Percentiles rank a stretch among this genome's conserved stretches.
phyloP scores from a whole-genome alignment of 2,329 filamentous ascomycete species.

The Parafenestella ontariensis region DNA sequence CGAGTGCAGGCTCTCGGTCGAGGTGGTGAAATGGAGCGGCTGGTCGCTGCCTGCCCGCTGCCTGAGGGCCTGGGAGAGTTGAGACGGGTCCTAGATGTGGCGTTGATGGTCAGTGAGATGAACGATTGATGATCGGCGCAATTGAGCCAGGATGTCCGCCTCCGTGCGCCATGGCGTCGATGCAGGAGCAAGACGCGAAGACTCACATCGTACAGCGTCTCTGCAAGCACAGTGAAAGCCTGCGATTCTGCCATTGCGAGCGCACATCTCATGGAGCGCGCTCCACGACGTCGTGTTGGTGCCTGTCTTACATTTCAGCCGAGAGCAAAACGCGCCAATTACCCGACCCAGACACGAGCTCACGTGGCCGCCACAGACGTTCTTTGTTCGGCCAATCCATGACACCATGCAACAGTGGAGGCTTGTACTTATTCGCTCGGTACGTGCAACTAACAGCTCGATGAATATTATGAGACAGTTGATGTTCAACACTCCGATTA shows the following conservation, averaged over 20 bases:
- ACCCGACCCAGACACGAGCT: conserved; percentile 17
- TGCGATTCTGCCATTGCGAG: conserved; percentile 42
- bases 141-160: conserved; percentile 29
- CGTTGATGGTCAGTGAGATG: conserved; percentile 27
- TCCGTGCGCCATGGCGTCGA: conserved; percentile 22
- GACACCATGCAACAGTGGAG: too few species aligned
- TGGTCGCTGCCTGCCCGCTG: conserved; percentile 40
- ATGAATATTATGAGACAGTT: too few species aligned
- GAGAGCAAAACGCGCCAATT: conserved; percentile 20
- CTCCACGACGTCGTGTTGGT: conserved; percentile 21
- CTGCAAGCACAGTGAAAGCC: conserved; percentile 34
- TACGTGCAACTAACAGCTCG: too few species aligned
- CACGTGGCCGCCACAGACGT: conserved; percentile 16
- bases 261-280: conserved; percentile 9
- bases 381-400: neutral
- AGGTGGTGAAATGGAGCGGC: conserved; percentile 32
- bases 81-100: conserved; percentile 43
- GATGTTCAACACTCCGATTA: too few species aligned
- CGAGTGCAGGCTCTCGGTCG: conserved; percentile 26
- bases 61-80: conserved; percentile 46
- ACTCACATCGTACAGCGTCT: conserved; percentile 46
- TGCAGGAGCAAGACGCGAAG: conserved; percentile 16
- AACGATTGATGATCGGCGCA: conserved; percentile 34
- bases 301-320: conserved; percentile 15
- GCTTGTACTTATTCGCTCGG: too few species aligned